phyloP scores from a whole-genome alignment of 208 protist genomes.

The Leishmania guyanensis region DNA sequence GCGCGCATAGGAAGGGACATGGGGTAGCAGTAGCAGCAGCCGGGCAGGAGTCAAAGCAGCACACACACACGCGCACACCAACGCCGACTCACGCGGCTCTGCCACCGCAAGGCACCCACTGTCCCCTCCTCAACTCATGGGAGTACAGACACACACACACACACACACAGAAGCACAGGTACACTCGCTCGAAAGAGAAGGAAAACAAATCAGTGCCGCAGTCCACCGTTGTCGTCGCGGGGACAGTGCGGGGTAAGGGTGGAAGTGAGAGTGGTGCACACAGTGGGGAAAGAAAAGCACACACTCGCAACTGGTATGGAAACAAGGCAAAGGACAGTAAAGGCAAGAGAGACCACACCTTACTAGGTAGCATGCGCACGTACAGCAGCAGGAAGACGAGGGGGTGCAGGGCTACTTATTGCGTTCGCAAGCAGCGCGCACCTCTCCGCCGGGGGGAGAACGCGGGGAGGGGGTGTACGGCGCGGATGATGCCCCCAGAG shows the following conservation, averaged over 20 bases:
- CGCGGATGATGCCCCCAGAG: neutral
- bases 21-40: neutral
- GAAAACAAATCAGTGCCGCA: neutral
- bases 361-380: neutral
- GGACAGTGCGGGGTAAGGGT: neutral
- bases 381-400: neutral
- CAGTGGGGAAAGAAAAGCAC: neutral
- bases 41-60: neutral
- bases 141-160: neutral
- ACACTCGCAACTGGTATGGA: neutral
- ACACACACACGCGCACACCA: too few relatives aligned
- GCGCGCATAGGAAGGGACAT: neutral
- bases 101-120: neutral
- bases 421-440: neutral
- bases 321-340: neutral
- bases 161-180: neutral
- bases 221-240: neutral
- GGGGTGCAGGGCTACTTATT: neutral
- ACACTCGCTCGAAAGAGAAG: neutral
- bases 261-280: neutral
- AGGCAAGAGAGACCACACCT: neutral
- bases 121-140: slow-evolving; percentile 13
- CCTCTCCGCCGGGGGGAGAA: neutral
- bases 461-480: neutral
- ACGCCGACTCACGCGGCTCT: neutral